Evolutionary conservation across 768 basidiomycete genomes (phyloP).

Genomic region (Crucibulum laeve): DNA sequence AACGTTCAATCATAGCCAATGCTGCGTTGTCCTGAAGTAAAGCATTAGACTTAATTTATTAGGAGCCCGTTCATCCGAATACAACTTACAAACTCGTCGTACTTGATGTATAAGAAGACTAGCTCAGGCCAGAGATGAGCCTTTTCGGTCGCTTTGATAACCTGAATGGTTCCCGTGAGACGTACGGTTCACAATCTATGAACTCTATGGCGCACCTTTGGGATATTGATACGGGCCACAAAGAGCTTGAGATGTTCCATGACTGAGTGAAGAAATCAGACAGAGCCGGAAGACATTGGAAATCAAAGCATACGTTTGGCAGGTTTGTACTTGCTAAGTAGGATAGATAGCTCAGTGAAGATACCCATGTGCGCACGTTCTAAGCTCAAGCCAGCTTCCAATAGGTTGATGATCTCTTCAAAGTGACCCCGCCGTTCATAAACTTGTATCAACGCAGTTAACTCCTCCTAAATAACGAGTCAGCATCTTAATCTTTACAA

Average conservation of each 20-base stretch:
- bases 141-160: conserved; percentile 93
- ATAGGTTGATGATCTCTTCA: conserved; percentile 84
- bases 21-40: conserved; percentile 84
- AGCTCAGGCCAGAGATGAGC: conserved; percentile 98
- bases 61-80: background rate
- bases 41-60: conserved; percentile 2
- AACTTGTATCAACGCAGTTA: conserved; percentile 65
- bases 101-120: conserved; percentile 98
- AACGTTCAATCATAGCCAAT: conserved; percentile 97
- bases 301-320: conserved; percentile 66
- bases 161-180: too few relatives aligned
- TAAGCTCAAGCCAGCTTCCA: conserved; percentile 94
- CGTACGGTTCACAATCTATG: too few relatives aligned
- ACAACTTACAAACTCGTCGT: conserved; percentile 81
- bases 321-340: conserved; percentile 94
- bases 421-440: conserved; percentile 94
- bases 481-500: conserved; percentile 18
- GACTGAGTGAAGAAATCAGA: conserved; percentile 40
- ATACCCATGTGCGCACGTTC: conserved; percentile 99
- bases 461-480: conserved; percentile 57
- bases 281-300: background rate
- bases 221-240: conserved; percentile 94
- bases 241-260: conserved; percentile 99
- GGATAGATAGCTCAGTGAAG: conserved; percentile 89
- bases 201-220: conserved; percentile 62